Conservation (phyloP, 306 rosid species). For the Luffa aegyptiaca region DNA sequence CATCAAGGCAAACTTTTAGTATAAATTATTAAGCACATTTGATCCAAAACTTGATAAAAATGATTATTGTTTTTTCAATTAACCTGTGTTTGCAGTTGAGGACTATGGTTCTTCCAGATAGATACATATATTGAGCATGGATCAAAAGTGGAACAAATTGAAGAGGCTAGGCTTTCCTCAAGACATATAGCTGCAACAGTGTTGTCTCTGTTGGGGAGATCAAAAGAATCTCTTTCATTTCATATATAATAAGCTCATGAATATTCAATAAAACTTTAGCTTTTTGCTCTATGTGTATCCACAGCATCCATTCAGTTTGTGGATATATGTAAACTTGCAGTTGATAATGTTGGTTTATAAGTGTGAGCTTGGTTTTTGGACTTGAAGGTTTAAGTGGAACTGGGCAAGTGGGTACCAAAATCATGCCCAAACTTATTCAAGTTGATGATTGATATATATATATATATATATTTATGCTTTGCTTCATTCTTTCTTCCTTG, state of each 20-base stretch:
- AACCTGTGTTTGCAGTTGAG: slow-evolving; percentile 60
- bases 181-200: slow-evolving; percentile 68
- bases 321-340: too few species aligned
- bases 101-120: slow-evolving; percentile 83
- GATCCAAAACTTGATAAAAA: too few species aligned
- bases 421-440: too few species aligned
- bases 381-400: too few species aligned
- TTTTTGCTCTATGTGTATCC: too few species aligned
- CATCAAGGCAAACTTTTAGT: slow-evolving; percentile 41
- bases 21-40: neutral
- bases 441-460: too few species aligned
- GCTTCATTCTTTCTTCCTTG: too few species aligned
- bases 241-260: slow-evolving; percentile 4
- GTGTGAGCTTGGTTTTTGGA: too few species aligned
- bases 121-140: slow-evolving; percentile 90
- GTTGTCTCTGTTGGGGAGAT: slow-evolving; percentile 50
- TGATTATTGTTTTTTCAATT: neutral
- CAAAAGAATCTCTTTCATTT: slow-evolving; percentile 53
- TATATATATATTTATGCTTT: too few species aligned
- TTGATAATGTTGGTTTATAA: too few species aligned
- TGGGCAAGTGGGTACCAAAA: too few species aligned
- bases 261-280: slow-evolving; percentile 35
- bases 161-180: slow-evolving; percentile 70
- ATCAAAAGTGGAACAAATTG: slow-evolving; percentile 52
- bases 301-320: too few species aligned